Conservation (phyloP, 805 yeast species). For the Teunomyces stri region DNA sequence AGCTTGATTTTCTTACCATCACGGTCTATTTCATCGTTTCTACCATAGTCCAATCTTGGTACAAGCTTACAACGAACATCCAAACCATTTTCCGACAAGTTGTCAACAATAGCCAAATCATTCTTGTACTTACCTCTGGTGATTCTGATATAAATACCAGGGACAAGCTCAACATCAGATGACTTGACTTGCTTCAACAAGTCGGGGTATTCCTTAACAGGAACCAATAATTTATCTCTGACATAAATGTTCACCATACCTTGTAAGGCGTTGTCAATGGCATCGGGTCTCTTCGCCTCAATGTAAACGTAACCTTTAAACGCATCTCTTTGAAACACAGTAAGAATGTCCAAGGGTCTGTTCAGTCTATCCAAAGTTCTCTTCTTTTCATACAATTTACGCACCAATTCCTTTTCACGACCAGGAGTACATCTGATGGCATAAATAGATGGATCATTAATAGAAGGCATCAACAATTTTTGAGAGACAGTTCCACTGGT, state of each 20-base stretch:
- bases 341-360: constrained; percentile 77
- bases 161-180: constrained; percentile 81
- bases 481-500: constrained; percentile 71
- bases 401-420: constrained; percentile 85
- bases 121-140: constrained; percentile 90
- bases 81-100: constrained; percentile 89
- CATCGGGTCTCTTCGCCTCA: constrained; percentile 91
- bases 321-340: constrained; percentile 92
- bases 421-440: constrained; percentile 94
- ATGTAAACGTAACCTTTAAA: constrained; percentile 89
- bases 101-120: constrained; percentile 90
- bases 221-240: constrained; percentile 77
- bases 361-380: constrained; percentile 70
- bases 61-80: constrained; percentile 92
- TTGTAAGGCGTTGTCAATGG: constrained; percentile 80
- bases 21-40: constrained; percentile 49
- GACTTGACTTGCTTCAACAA: constrained; percentile 85
- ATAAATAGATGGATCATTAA: constrained; percentile 94
- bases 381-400: constrained; percentile 80
- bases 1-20: constrained; percentile 47
- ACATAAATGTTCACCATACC: constrained; percentile 86
- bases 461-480: constrained; percentile 88
- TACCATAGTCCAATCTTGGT: constrained; percentile 91
- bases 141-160: constrained; percentile 89
- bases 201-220: constrained; percentile 93